A percentile compares a stretch with the other conserved stretches of the same genome.
Conservation (phyloP, 1,139 yeast genomes). For the Diutina ranongensis region DNA sequence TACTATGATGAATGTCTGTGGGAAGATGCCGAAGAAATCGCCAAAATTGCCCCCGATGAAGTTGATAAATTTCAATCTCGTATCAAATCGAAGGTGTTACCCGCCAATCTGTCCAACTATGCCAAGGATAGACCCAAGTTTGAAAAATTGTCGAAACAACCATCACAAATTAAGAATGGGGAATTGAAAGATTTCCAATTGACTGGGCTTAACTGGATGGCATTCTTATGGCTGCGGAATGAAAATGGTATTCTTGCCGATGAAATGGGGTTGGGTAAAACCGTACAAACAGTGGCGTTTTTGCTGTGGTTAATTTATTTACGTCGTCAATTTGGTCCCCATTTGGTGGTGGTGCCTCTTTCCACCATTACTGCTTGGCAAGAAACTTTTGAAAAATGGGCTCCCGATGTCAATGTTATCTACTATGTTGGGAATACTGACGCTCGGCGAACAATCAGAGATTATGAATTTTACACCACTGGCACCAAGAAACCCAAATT, state of each 20-base stretch:
- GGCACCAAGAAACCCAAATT: conserved; percentile 67
- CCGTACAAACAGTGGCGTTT: conserved; percentile 94
- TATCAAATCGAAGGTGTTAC: conserved; percentile 72
- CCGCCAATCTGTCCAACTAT: conserved; percentile 69
- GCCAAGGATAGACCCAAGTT: conserved; percentile 67
- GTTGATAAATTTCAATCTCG: conserved; percentile 79
- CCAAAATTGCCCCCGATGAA: conserved; percentile 70
- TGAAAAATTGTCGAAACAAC: conserved; percentile 80
- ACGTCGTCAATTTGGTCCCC: conserved; percentile 94
- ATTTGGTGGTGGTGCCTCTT: conserved; percentile 73
- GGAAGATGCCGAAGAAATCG: conserved; percentile 89
- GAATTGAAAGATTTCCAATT: conserved; percentile 93
- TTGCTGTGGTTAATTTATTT: conserved; percentile 91
- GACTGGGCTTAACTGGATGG: conserved; percentile 99
- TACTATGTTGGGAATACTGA: conserved; percentile 88
- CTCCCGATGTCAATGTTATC: conserved; percentile 89
- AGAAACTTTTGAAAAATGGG: conserved; percentile 95
- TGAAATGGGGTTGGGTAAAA: conserved; percentile 98
- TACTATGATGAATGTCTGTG: conserved; percentile 95
- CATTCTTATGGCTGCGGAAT: conserved; percentile 93
- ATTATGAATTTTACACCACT: conserved; percentile 64
- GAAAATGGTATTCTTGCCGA: conserved; percentile 97
- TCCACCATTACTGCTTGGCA: conserved; percentile 99
- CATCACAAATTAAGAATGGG: conserved; percentile 82
- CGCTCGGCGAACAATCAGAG: conserved; percentile 73